phyloP scores from a whole-genome alignment of 1,284 basidiomycete genomes.

The Entoloma clypeatum region DNA sequence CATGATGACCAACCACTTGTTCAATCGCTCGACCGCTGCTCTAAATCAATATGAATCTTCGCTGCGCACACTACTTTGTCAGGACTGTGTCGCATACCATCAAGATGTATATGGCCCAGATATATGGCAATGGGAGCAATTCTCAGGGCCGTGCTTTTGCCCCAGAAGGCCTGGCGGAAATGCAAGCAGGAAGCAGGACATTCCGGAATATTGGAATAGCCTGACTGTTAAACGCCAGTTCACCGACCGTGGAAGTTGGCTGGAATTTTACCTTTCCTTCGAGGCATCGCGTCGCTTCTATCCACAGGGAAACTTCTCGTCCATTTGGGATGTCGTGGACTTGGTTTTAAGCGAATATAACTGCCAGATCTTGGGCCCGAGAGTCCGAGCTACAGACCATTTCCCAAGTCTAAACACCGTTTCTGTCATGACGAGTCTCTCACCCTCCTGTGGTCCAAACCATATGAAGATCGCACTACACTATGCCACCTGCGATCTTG shows the following conservation, averaged over 20 bases:
- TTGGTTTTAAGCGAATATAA: constrained; percentile 31
- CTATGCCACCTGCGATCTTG: constrained; percentile 31
- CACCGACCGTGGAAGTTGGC: constrained; percentile 16
- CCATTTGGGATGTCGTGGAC: constrained; percentile 36
- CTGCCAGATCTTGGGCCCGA: constrained; percentile 28
- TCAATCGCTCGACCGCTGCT: constrained; percentile 33
- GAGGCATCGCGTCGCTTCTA: constrained; percentile 11
- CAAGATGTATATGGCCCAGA: constrained; percentile 45
- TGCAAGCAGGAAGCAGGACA: constrained; percentile 7
- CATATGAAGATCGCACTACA: constrained; percentile 17
- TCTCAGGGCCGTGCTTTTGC: constrained; percentile 40
- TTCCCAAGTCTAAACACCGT: background rate
- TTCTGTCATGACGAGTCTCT: constrained; percentile 4
- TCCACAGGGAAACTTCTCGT: constrained; percentile 15
- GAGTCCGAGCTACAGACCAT: constrained; percentile 9
- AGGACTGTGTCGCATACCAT: constrained; percentile 44
- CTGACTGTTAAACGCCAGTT: constrained; percentile 13
- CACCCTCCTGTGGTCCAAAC: constrained; percentile 1
- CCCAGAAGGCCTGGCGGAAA: constrained; percentile 19
- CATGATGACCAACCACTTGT: constrained; percentile 32
- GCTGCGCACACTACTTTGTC: constrained; percentile 39
- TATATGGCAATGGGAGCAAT: constrained; percentile 45
- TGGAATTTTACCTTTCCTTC: constrained; percentile 18
- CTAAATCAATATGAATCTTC: constrained; percentile 38
- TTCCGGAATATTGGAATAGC: constrained; percentile 9